These are phyloP conservation scores for Chlamydomonas schloesseri DNA, from an alignment of 139 green algal genomes.

Conservation along the genomic window DNA sequence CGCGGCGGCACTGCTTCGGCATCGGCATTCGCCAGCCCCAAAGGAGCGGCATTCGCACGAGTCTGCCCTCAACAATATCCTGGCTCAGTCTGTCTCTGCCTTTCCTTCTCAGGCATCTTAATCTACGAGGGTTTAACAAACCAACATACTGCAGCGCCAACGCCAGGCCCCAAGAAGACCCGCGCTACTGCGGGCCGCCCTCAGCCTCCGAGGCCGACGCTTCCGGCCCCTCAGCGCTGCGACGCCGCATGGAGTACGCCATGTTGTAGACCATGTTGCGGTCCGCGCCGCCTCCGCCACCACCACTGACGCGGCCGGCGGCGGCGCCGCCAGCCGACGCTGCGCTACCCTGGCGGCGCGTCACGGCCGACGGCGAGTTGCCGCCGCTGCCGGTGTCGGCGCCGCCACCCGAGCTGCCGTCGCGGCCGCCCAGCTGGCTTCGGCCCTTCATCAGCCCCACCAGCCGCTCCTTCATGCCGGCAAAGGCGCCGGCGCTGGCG, in stretches of 20 bases:
- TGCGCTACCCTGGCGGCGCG: background rate
- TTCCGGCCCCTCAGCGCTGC: background rate
- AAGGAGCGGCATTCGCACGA: too few relatives aligned
- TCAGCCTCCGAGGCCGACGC: background rate
- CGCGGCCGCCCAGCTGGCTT: background rate
- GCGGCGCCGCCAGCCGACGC: background rate
- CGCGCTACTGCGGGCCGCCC: too few relatives aligned
- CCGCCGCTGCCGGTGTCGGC: background rate
- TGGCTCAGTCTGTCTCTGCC: too few relatives aligned
- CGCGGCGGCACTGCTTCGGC: too few relatives aligned
- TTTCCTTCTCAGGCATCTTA: too few relatives aligned
- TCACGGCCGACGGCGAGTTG: background rate
- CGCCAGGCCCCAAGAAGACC: too few relatives aligned
- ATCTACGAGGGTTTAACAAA: too few relatives aligned
- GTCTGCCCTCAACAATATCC: too few relatives aligned
- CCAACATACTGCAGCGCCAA: too few relatives aligned
- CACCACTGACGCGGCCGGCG: background rate
- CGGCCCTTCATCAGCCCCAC: background rate
- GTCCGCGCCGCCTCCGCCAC: background rate
- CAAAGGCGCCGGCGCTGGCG: background rate
- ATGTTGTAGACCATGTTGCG: background rate
- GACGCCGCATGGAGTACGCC: background rate
- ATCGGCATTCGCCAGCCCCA: too few relatives aligned
- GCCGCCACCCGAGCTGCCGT: background rate
- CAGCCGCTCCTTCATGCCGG: constrained; percentile 17